phyloP scores from a whole-genome alignment of 257 asterid genomes.

The Nicotiana knightiana region DNA sequence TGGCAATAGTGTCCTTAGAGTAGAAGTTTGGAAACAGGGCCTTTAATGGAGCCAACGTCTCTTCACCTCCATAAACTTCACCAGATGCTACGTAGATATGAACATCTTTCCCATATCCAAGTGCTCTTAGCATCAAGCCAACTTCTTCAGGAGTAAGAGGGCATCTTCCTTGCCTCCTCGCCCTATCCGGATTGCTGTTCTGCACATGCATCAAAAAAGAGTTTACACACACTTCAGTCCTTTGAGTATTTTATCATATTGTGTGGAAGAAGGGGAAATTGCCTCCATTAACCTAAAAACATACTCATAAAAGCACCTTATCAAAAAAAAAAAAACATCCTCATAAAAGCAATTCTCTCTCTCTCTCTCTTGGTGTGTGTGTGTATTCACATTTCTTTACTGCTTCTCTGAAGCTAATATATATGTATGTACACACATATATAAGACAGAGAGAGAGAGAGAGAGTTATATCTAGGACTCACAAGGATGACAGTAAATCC shows the following conservation, averaged over 20 bases:
- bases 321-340: not conserved
- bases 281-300: not conserved
- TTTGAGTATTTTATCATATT: not conserved
- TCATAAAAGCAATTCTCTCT: not conserved
- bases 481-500: not conserved
- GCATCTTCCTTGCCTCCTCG: conserved; percentile 93
- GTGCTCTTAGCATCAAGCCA: conserved; percentile 88
- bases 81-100: conserved; percentile 97
- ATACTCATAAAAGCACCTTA: not conserved
- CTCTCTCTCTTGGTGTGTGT: not conserved
- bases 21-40: conserved; percentile 88
- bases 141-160: conserved; percentile 98
- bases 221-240: conserved; percentile 14
- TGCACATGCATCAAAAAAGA: conserved; percentile 33
- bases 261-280: not conserved
- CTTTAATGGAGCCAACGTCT: conserved; percentile 82
- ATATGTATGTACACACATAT: too few relatives aligned
- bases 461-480: not conserved
- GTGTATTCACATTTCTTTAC: not conserved
- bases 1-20: conserved; percentile 78
- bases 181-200: conserved; percentile 82
- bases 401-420: not conserved
- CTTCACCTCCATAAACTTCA: conserved; percentile 94
- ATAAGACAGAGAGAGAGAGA: not conserved
- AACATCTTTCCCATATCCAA: conserved; percentile 75